A percentile compares a stretch with the other conserved stretches of the same genome.
Conservation (phyloP, 2,329 filamentous ascomycete genomes). For the Ciborinia camelliae region DNA sequence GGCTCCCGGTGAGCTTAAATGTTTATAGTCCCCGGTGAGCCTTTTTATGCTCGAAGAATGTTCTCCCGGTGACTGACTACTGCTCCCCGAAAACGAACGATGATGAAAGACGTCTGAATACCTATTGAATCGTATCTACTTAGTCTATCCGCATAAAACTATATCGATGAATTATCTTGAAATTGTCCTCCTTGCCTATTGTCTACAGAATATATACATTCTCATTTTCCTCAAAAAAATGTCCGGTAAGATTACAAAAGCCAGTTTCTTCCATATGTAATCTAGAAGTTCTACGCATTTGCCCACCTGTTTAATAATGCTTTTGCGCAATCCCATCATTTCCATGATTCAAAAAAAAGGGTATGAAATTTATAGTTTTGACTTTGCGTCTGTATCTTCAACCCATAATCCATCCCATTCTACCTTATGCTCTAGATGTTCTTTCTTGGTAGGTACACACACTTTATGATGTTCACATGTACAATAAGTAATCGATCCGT, state of each 20-base stretch:
- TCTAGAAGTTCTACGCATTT: not conserved
- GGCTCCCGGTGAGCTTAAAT: too few species aligned
- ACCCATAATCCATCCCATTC: constrained; percentile 41
- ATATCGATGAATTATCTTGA: not conserved
- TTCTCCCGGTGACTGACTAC: too few species aligned
- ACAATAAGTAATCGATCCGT: constrained; percentile 47
- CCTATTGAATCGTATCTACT: too few species aligned
- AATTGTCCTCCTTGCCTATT: not conserved
- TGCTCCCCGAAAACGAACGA: too few species aligned
- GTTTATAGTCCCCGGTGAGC: too few species aligned
- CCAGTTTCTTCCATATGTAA: not conserved
- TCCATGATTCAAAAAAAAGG: too few species aligned
- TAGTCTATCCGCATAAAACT: too few species aligned
- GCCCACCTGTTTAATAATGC: not conserved
- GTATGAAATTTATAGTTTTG: constrained; percentile 37
- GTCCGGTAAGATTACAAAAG: not conserved
- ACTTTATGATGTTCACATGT: constrained; percentile 54
- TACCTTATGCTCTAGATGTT: constrained; percentile 41
- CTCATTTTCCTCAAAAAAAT: not conserved
- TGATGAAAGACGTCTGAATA: too few species aligned
- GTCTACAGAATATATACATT: not conserved
- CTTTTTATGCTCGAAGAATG: too few species aligned
- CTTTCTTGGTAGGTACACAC: constrained; percentile 41
- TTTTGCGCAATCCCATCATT: not conserved
- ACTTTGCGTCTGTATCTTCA: constrained; percentile 12